phyloP scores from a whole-genome alignment of 164 flowering plant species.

The Litsea cubeba region DNA sequence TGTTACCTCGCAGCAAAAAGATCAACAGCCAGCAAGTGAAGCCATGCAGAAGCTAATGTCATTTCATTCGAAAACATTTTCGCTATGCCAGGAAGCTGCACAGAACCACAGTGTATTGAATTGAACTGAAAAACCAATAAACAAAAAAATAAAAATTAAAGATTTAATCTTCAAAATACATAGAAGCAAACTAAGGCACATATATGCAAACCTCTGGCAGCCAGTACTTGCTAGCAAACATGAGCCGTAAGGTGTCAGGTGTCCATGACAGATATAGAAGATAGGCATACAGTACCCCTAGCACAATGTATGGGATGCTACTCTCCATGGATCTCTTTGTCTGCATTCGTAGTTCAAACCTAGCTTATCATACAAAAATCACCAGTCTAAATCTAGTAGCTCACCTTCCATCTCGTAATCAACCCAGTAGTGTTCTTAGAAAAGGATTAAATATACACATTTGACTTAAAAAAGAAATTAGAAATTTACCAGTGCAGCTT shows the following conservation, averaged over 20 bases:
- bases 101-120: not conserved
- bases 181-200: not conserved
- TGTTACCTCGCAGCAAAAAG: constrained; percentile 91
- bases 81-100: constrained; percentile 76
- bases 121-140: no score
- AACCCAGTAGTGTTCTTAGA: not conserved
- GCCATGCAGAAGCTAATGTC: constrained; percentile 96
- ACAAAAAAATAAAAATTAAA: no score
- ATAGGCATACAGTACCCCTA: constrained; percentile 75
- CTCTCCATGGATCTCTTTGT: constrained; percentile 75
- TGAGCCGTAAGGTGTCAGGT: constrained; percentile 65
- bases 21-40: constrained; percentile 79
- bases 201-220: constrained; percentile 71
- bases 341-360: constrained; percentile 35
- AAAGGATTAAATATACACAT: not conserved
- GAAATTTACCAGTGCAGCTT: constrained; percentile 53
- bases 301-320: constrained; percentile 62
- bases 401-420: not conserved
- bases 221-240: constrained; percentile 91
- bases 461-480: not conserved
- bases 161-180: not conserved
- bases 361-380: not conserved
- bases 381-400: not conserved
- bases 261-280: constrained; percentile 90
- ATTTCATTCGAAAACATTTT: constrained; percentile 86